Percentiles rank a stretch among this genome's conserved stretches.
phyloP scores from a whole-genome alignment of 106 monocot species.

The Dendrobium nobile region DNA sequence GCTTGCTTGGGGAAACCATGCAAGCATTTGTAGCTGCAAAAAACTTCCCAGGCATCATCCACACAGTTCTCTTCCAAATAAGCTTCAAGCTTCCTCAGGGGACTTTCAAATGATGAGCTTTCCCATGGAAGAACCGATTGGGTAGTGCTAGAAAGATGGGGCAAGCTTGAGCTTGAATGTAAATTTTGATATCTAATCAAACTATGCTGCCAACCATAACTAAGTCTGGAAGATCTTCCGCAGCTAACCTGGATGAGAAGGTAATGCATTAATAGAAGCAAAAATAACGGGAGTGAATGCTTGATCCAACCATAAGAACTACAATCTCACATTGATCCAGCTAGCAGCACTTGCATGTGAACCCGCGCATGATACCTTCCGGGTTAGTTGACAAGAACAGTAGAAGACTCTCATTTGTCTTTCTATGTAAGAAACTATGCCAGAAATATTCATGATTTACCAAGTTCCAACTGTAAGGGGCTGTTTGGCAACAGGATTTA shows the following conservation, averaged over 20 bases:
- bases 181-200: neutral
- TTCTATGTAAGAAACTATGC: neutral
- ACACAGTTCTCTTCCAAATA: conserved; percentile 29
- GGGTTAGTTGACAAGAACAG: neutral
- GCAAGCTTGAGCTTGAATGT: neutral
- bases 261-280: neutral
- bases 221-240: conserved; percentile 3
- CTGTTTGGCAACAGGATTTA: too few species aligned
- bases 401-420: conserved; percentile 9
- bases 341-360: conserved; percentile 1
- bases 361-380: neutral
- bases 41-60: conserved; percentile 60
- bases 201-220: conserved; percentile 6
- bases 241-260: conserved; percentile 15
- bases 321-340: conserved; percentile 6
- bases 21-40: conserved; percentile 38
- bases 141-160: conserved; percentile 7
- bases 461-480: too few species aligned
- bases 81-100: conserved; percentile 37
- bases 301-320: neutral
- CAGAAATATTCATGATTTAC: too few species aligned
- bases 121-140: conserved; percentile 18
- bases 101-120: conserved; percentile 22
- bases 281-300: neutral
- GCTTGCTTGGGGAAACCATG: conserved; percentile 46